Evolutionary conservation across 2,329 filamentous ascomycete species (phyloP).

Genomic region (Daldinia sp.): DNA sequence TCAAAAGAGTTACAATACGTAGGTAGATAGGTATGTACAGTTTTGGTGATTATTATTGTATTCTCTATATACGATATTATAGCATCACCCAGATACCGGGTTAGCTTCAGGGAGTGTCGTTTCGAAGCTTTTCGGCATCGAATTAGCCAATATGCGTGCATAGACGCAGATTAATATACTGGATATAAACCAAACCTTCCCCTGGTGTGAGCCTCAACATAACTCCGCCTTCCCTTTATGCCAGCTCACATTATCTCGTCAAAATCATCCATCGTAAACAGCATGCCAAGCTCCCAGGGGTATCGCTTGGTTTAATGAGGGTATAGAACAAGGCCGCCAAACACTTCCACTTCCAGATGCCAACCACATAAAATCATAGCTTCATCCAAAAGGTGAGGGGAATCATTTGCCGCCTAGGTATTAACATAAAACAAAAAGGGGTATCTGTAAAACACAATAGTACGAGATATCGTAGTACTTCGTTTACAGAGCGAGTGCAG

Average conservation of each 20-base stretch:
- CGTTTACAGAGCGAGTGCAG: constrained; percentile 54
- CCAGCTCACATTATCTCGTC: constrained; percentile 41
- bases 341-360: constrained; percentile 36
- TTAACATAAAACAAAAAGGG: constrained; percentile 26
- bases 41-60: constrained; percentile 32
- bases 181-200: constrained; percentile 1
- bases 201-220: constrained; percentile 36
- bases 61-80: constrained; percentile 37
- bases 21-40: constrained; percentile 5
- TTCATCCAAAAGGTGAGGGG: constrained; percentile 19
- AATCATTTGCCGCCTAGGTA: constrained; percentile 18
- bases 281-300: constrained; percentile 33
- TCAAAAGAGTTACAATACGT: constrained; percentile 1
- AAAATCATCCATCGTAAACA: constrained; percentile 39
- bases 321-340: constrained; percentile 45
- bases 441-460: constrained; percentile 40
- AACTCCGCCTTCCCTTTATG: constrained; percentile 32
- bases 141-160: constrained; percentile 40
- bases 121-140: constrained; percentile 31
- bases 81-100: constrained; percentile 27
- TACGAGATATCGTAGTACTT: constrained; percentile 25
- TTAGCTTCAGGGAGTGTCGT: constrained; percentile 35
- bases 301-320: constrained; percentile 43
- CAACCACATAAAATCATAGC: constrained; percentile 26
- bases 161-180: constrained; percentile 36